Evolutionary conservation across 495 filamentous ascomycete genomes (phyloP).

Genomic region (Lasiosphaeria miniovina): DNA sequence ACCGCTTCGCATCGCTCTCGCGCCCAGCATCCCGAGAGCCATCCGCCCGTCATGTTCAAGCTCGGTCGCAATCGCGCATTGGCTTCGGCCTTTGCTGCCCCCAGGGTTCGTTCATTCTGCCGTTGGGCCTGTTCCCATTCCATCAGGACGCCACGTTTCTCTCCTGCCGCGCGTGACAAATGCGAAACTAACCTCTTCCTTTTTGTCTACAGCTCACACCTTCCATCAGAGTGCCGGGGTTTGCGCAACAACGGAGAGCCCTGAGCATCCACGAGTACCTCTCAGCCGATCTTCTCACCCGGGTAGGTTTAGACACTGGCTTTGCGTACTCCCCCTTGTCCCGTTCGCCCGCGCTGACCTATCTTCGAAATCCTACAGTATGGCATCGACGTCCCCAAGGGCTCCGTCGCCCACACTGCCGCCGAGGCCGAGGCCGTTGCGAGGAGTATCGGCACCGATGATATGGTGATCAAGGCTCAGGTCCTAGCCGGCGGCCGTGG

Average conservation of each 20-base stretch:
- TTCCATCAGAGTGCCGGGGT: constrained; percentile 41
- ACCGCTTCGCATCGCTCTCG: constrained; percentile 1
- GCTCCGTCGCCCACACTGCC: constrained; percentile 74
- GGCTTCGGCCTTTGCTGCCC: constrained; percentile 46
- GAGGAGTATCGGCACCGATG: constrained; percentile 84
- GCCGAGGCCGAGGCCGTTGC: constrained; percentile 90
- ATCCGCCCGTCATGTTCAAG: constrained; percentile 41
- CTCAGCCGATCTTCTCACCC: constrained; percentile 82
- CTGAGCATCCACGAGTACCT: constrained; percentile 97
- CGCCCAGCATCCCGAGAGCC: constrained; percentile 8
- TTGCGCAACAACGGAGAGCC: constrained; percentile 63
- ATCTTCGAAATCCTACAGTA: constrained; percentile 54
- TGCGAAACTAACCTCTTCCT: constrained; percentile 12
- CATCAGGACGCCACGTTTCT: constrained; percentile 6
- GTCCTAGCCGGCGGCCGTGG: constrained; percentile 96
- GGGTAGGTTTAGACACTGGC: constrained; percentile 48
- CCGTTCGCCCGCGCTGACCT: constrained; percentile 12
- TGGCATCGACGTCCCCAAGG: constrained; percentile 87
- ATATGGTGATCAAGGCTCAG: constrained; percentile 99
- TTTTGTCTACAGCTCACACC: constrained; percentile 32
- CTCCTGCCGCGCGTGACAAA: background rate
- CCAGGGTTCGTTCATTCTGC: constrained; percentile 37
- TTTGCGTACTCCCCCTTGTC: background rate
- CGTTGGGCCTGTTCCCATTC: background rate
- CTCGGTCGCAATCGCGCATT: constrained; percentile 47